Evolutionary conservation across 108 stramenopile species (phyloP).

Genomic region (Epithemia pelagica): DNA sequence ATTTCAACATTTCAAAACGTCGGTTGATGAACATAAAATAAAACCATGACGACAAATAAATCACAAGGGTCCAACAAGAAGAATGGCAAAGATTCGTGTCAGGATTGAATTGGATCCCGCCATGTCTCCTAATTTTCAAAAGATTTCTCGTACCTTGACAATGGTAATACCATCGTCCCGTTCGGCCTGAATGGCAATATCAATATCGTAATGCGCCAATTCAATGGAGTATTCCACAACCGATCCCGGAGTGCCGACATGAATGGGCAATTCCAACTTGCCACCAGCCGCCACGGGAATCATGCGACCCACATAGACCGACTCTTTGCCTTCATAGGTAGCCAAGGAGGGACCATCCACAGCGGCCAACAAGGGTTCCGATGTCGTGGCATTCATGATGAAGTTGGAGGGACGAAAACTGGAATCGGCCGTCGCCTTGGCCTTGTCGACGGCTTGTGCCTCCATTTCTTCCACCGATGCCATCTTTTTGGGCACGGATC

Average conservation of each 20-base stretch:
- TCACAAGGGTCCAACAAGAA: no score
- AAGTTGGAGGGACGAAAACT: slow-evolving; percentile 56
- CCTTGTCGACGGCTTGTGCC: slow-evolving; percentile 75
- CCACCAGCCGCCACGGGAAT: slow-evolving; percentile 68
- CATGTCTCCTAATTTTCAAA: no score
- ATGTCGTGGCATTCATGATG: slow-evolving; percentile 44
- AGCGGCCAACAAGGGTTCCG: slow-evolving; percentile 46
- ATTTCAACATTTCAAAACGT: no score
- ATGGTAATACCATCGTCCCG: slow-evolving; percentile 75
- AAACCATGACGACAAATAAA: no score
- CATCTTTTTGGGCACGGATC: background rate
- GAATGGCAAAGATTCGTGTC: no score
- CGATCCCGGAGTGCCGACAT: slow-evolving; percentile 61
- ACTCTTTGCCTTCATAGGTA: slow-evolving; percentile 37
- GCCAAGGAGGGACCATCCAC: slow-evolving; percentile 71
- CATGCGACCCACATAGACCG: slow-evolving; percentile 61
- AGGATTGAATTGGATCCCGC: no score
- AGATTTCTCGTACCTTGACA: slow-evolving; percentile 69
- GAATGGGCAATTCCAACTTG: slow-evolving; percentile 70
- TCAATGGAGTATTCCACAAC: slow-evolving; percentile 77
- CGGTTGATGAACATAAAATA: no score
- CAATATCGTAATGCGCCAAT: slow-evolving; percentile 55
- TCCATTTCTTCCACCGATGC: slow-evolving; percentile 30
- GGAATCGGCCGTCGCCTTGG: slow-evolving; percentile 67
- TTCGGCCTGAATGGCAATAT: slow-evolving; percentile 76